phyloP scores from a whole-genome alignment of 148 eudicot species.

The Nepenthes mirabilis region DNA sequence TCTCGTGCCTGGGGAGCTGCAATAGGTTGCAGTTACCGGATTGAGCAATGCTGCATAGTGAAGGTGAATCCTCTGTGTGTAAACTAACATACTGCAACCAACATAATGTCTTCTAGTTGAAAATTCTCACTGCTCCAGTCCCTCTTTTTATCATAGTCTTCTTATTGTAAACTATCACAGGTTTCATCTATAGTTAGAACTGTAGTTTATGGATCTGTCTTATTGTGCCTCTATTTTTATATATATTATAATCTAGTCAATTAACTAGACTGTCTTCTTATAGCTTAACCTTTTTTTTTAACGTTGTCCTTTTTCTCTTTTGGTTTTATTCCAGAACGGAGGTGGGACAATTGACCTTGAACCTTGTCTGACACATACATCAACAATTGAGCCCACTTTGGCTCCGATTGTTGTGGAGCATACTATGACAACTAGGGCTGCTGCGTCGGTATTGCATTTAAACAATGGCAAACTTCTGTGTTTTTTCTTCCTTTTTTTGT shows the following conservation, averaged over 20 bases:
- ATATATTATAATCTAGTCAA: no score
- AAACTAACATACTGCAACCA: no score
- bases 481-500: no score
- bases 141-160: no score
- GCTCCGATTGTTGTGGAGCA: slow-evolving; percentile 97
- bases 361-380: slow-evolving; percentile 87
- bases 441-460: slow-evolving; percentile 65
- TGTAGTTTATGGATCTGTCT: no score
- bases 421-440: slow-evolving; percentile 96
- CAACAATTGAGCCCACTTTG: slow-evolving; percentile 94
- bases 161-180: no score
- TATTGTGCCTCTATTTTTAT: no score
- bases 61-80: slow-evolving; percentile 40
- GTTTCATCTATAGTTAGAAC: no score
- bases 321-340: slow-evolving; percentile 48
- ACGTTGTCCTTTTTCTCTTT: neutral
- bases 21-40: slow-evolving; percentile 88
- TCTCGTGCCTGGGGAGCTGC: slow-evolving; percentile 99
- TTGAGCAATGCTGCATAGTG: slow-evolving; percentile 87
- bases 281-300: neutral
- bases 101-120: no score
- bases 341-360: slow-evolving; percentile 84
- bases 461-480: neutral
- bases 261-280: no score
- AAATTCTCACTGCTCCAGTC: no score